phyloP scores from a whole-genome alignment of 805 yeast species.

The Cyberlindnera saturnus region DNA sequence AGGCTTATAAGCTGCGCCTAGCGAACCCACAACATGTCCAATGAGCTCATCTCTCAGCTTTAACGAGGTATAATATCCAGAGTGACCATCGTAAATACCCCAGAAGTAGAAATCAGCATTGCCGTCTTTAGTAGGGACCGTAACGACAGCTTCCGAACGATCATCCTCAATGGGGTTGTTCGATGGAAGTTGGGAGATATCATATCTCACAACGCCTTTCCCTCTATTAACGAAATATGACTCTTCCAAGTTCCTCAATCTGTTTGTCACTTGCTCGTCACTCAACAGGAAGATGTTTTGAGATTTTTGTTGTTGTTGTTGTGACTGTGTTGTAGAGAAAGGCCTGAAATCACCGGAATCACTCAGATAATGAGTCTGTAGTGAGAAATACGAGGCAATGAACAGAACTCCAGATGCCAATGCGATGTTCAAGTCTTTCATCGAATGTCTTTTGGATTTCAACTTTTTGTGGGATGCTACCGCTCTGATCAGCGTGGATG shows the following conservation, averaged over 20 bases:
- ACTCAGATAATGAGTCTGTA: slow-evolving; percentile 19
- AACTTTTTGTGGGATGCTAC: slow-evolving; percentile 1
- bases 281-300: slow-evolving; percentile 51
- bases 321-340: slow-evolving; percentile 20
- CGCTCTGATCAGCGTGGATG: neutral
- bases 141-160: slow-evolving; percentile 74
- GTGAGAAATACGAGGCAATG: slow-evolving; percentile 23
- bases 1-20: slow-evolving; percentile 58
- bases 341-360: slow-evolving; percentile 21
- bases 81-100: slow-evolving; percentile 95
- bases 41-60: slow-evolving; percentile 76
- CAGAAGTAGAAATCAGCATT: slow-evolving; percentile 85
- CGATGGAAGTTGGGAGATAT: slow-evolving; percentile 82
- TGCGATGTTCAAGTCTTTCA: slow-evolving; percentile 19
- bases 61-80: slow-evolving; percentile 92
- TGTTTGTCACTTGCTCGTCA: slow-evolving; percentile 66
- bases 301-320: slow-evolving; percentile 29
- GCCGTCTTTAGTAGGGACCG: slow-evolving; percentile 48
- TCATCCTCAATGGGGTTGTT: slow-evolving; percentile 95
- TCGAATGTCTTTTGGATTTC: slow-evolving; percentile 1
- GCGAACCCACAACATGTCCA: slow-evolving; percentile 67
- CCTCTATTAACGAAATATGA: slow-evolving; percentile 76
- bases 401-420: slow-evolving; percentile 24
- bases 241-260: slow-evolving; percentile 70
- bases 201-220: slow-evolving; percentile 84